A percentile compares a stretch with the other conserved stretches of the same genome.
These are phyloP conservation scores for Plectosphaerella plurivora DNA, from an alignment of 2,329 filamentous ascomycete species.

Conservation along the genomic window DNA sequence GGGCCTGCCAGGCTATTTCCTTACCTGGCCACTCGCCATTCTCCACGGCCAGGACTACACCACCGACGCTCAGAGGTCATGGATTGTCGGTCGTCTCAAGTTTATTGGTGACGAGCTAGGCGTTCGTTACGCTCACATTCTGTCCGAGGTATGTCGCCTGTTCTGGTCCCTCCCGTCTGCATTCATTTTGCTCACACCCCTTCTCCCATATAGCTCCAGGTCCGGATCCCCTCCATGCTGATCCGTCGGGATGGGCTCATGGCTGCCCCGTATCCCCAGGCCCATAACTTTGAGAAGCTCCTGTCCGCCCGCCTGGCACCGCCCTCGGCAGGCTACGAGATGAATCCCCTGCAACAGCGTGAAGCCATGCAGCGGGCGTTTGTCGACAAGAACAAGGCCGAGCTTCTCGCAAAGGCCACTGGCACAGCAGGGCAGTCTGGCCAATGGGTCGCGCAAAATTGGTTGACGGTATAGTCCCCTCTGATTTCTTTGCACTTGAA, in stretches of 20 bases:
- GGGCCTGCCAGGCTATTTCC: conserved; percentile 53
- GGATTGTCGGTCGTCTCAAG: conserved; percentile 48
- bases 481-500: conserved; percentile 1
- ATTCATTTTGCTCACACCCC: conserved; percentile 3
- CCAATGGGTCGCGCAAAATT: conserved; percentile 31
- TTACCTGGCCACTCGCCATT: conserved; percentile 55
- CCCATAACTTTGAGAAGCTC: conserved; percentile 39
- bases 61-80: conserved; percentile 53
- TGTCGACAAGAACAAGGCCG: conserved; percentile 36
- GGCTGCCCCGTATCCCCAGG: conserved; percentile 31
- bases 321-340: conserved; percentile 27
- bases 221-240: conserved; percentile 59
- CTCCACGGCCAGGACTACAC: conserved; percentile 53
- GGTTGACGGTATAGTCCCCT: conserved; percentile 20
- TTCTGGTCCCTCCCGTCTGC: not conserved
- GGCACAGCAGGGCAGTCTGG: conserved; percentile 29
- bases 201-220: conserved; percentile 38
- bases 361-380: conserved; percentile 42
- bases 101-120: conserved; percentile 53
- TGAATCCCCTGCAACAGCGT: conserved; percentile 42
- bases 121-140: conserved; percentile 52
- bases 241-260: conserved; percentile 50
- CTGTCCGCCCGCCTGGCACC: conserved; percentile 29
- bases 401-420: conserved; percentile 34
- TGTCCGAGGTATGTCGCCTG: conserved; percentile 41